Base-by-base conservation (phyloP, 768 basidiomycete species). In the Podaxis mareebaensis region DNA sequence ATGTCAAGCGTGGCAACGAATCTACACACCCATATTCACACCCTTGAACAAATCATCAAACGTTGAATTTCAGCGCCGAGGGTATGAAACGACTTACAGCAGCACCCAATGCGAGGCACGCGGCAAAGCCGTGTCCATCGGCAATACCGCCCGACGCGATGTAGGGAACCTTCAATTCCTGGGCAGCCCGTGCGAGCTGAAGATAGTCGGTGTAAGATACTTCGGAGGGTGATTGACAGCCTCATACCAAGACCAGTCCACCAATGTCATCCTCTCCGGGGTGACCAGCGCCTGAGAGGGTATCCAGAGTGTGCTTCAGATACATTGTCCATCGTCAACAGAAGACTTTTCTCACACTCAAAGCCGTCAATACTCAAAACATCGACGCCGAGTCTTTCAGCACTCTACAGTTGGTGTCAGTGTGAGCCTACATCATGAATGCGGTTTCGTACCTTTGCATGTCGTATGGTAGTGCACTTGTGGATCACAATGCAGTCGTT, bases 211-310 rank as follows among this genome's bases (percentile, higher is more conserved):
- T 48, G 17, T 52, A 48, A 40, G 49, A 58, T 42, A 38, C 52
- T 28, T 42, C 24, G 1, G 40, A 40, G 4, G 28, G n/a, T 40
- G 7, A 24, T 4, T 60, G 38, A n/a, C 28, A 17, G 24, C 15
- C 28, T 64, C 72, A 44, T 67, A 93, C 93, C 77, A 97, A 75
- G 3, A 97, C 90, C 24, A 96, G 70, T 3, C 91, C 92, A 3
- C 92, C 92, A 24, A 97, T 91, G 71, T 97, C 96, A 48, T 96
- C 92, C 71, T 97, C 96, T 65, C 96, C 96, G 17, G 94, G 94
- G 74, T 95, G 93, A 26, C 95, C 95, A 33, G 94, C 95, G 71
- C 93, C 92, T 94, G 69, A 26, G 15, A 46, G 62, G 64, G 68
- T 52, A 20, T 8, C 30, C 6, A 44, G 55, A 54, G 65, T 65